Base-by-base conservation (phyloP, 2,329 filamentous ascomycete genomes). In the Claviceps lovelessii region DNA sequence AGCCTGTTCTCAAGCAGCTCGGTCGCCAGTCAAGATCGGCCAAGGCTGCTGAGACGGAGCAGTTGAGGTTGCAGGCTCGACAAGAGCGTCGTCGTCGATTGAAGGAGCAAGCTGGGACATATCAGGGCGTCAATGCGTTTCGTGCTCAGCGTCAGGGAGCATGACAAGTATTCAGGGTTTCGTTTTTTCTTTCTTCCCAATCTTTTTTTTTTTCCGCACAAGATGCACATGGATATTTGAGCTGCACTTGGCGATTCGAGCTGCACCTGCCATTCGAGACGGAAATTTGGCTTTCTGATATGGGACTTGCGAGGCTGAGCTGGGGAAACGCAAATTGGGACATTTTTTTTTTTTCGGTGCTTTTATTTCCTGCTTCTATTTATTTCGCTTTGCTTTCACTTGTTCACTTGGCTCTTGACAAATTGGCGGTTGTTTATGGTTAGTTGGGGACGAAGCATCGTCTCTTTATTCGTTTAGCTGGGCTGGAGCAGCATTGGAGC, bases 41-140 rank as follows among this genome's bases (percentile, higher is more conserved):
- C 9, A 42, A 15, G 15, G 49, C 11, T 11, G 15, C 5, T 4
- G 8, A 13, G 11, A 42, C 19, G 51, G 28, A 19, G 46, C 33
- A 29, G 31, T 13, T 41, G 46, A 58, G 31, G 54, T 58, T 50
- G 48, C 49, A 19, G 23, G 54, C 28, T 53, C 52, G 46, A 11
- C 31, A n/a, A 3, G 51, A 52, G 41, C 52, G 55, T 52, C 55
- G 55, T 39, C 52, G 52, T 44, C 55, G 31, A 37, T 23, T 54
- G 13, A 45, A 39, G 6, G 53, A 56, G 19, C 56, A 56, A 2
- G 39, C 58, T 13, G 52, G 57, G 1, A 49, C 51, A 1, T 67
- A 64, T 17, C 57, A 56, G 10, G 65, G 65, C 4, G 61, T 67
- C 0, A 67, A 67, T 46, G 61, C 57, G 6, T 67, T 57, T 39